phyloP scores from a whole-genome alignment of 345 rosid genomes.

The Nasturtium officinale region DNA sequence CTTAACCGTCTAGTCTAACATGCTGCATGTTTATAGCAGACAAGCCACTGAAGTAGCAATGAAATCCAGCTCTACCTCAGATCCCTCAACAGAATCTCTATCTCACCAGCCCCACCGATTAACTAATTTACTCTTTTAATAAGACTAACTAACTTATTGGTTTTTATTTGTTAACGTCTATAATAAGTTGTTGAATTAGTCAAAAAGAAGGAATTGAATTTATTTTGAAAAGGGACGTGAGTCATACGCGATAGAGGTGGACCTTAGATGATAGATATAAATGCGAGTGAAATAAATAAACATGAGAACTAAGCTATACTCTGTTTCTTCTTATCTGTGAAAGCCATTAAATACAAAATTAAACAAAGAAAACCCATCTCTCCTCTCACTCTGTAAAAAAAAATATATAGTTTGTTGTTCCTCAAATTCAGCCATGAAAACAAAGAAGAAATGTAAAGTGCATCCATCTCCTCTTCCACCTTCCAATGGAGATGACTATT shows the following conservation, averaged over 20 bases:
- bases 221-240: neutral
- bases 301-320: neutral
- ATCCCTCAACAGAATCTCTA: too few species aligned
- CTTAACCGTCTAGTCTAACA: too few species aligned
- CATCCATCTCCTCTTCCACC: slow-evolving; percentile 57
- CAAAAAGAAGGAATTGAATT: neutral
- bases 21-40: too few species aligned
- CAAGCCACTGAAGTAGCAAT: too few species aligned
- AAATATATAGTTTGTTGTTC: neutral
- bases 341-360: neutral
- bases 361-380: slow-evolving; percentile 23
- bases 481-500: slow-evolving; percentile 43
- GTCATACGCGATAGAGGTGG: slow-evolving; percentile 3
- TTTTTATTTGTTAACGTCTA: neutral
- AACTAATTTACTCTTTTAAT: neutral
- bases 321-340: neutral
- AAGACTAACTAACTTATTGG: too few species aligned
- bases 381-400: neutral
- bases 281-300: slow-evolving; percentile 6
- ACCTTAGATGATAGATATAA: neutral
- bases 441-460: slow-evolving; percentile 80
- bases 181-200: neutral
- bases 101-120: neutral
- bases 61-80: too few species aligned
- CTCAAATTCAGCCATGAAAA: slow-evolving; percentile 54